A percentile compares a stretch with the other conserved stretches of the same genome.
These are phyloP conservation scores for Penicillium brasilianum DNA, from an alignment of 2,329 filamentous ascomycete genomes.

Conservation along the genomic window DNA sequence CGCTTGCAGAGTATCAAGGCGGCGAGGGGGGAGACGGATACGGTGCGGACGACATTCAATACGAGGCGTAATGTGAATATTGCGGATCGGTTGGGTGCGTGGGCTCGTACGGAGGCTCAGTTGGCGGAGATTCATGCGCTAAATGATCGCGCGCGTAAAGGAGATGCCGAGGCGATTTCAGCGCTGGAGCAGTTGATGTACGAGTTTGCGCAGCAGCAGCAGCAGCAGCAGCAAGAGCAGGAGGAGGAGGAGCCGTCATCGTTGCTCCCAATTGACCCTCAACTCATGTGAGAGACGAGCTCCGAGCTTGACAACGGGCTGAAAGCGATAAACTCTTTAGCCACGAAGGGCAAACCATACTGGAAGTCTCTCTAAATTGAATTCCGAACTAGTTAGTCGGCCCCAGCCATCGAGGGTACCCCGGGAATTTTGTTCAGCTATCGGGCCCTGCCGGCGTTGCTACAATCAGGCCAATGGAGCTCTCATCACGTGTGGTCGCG, in stretches of 20 bases:
- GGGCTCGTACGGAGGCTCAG: constrained; percentile 46
- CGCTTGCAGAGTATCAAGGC: constrained; percentile 69
- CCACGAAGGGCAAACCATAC: neutral
- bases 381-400: too few species aligned
- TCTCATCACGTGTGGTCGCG: neutral
- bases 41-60: constrained; percentile 66
- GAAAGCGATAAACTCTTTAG: neutral
- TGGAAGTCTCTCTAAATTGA: too few species aligned
- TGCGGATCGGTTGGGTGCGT: constrained; percentile 41
- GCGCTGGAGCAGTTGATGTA: constrained; percentile 40
- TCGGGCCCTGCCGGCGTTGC: neutral
- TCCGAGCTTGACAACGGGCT: too few species aligned
- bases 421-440: neutral
- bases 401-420: too few species aligned
- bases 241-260: neutral
- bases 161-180: constrained; percentile 43
- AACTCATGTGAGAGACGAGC: neutral
- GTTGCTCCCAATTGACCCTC: neutral
- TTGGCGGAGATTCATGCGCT: constrained; percentile 43
- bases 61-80: constrained; percentile 40
- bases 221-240: neutral
- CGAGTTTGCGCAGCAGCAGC: constrained; percentile 6
- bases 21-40: constrained; percentile 67
- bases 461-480: neutral
- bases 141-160: constrained; percentile 42